Conservation (phyloP, 495 filamentous ascomycete species). For the Podospora bellae-mahoneyi region DNA sequence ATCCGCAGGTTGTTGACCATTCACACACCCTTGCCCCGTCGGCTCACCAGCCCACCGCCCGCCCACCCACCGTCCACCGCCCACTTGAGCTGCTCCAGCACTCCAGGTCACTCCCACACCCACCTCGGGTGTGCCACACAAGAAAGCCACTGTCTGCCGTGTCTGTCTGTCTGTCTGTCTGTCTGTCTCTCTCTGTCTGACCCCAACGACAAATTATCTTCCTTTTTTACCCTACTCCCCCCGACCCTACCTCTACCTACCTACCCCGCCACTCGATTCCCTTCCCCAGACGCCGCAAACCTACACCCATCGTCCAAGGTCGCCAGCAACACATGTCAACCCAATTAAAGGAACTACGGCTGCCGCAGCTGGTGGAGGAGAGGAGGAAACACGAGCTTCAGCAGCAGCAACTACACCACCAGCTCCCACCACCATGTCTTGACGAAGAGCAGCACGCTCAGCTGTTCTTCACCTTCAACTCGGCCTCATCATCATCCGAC, state of each 20-base stretch:
- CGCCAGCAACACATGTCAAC: constrained; percentile 43
- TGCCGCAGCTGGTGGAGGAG: constrained; percentile 52
- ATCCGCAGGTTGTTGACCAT: neutral
- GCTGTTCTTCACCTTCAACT: constrained; percentile 38
- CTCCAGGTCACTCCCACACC: neutral
- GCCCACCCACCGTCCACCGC: neutral
- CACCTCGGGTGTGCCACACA: constrained; percentile 3
- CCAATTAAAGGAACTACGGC: constrained; percentile 47
- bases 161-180: neutral
- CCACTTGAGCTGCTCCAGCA: neutral
- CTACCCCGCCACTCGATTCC: neutral
- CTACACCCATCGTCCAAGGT: neutral
- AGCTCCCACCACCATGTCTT: constrained; percentile 1
- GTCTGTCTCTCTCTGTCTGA: neutral
- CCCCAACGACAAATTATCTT: constrained; percentile 20
- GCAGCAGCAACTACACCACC: constrained; percentile 36
- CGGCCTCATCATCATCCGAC: constrained; percentile 57
- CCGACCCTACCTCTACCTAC: constrained; percentile 9
- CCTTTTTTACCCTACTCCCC: constrained; percentile 7
- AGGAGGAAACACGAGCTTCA: constrained; percentile 39
- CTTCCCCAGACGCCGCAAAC: neutral
- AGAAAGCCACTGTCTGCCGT: neutral
- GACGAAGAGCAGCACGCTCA: constrained; percentile 34
- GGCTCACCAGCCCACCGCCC: neutral
- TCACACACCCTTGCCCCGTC: constrained; percentile 5